These are phyloP conservation scores for Wickerhamomyces xylosicus DNA, from an alignment of 805 yeast species.

Conservation along the genomic window DNA sequence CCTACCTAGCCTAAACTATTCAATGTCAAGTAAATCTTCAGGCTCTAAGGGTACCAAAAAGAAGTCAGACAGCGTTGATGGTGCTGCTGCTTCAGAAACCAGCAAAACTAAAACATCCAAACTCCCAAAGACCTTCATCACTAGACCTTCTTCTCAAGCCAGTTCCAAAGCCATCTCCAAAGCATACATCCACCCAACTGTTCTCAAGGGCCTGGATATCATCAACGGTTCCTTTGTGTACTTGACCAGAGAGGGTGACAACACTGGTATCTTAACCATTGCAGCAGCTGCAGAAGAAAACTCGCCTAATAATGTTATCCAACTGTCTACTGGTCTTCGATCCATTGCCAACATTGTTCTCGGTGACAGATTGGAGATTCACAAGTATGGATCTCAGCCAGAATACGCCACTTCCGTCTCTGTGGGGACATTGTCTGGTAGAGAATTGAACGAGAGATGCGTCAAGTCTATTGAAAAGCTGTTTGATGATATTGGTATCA, in stretches of 20 bases:
- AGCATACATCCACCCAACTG: slow-evolving; percentile 31
- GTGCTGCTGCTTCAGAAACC: slow-evolving; percentile 11
- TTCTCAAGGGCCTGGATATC: slow-evolving; percentile 37
- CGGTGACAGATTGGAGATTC: slow-evolving; percentile 42
- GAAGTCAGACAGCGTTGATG: slow-evolving; percentile 12
- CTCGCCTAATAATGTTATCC: slow-evolving; percentile 28
- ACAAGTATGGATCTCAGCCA: slow-evolving; percentile 40
- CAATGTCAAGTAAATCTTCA: slow-evolving; percentile 8
- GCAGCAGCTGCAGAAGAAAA: slow-evolving; percentile 27
- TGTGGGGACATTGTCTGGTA: slow-evolving; percentile 21
- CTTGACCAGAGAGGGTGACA: slow-evolving; percentile 33
- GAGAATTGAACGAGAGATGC: slow-evolving; percentile 12
- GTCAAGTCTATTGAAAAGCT: slow-evolving; percentile 29
- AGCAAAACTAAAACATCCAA: slow-evolving; percentile 27
- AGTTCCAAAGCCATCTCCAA: slow-evolving; percentile 24
- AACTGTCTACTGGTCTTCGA: slow-evolving; percentile 38
- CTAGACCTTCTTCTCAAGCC: slow-evolving; percentile 24
- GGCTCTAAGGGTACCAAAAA: slow-evolving; percentile 20
- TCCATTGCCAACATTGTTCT: slow-evolving; percentile 30
- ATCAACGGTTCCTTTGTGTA: slow-evolving; percentile 34
- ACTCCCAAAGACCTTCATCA: slow-evolving; percentile 27
- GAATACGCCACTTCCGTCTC: slow-evolving; percentile 27
- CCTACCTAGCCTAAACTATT: no score
- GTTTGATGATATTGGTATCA: slow-evolving; percentile 44
- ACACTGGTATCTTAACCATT: slow-evolving; percentile 32